A percentile compares a stretch with the other conserved stretches of the same genome.
Evolutionary conservation across 2,329 filamentous ascomycete species (phyloP).

Genomic region (Phialophora macrospora): DNA sequence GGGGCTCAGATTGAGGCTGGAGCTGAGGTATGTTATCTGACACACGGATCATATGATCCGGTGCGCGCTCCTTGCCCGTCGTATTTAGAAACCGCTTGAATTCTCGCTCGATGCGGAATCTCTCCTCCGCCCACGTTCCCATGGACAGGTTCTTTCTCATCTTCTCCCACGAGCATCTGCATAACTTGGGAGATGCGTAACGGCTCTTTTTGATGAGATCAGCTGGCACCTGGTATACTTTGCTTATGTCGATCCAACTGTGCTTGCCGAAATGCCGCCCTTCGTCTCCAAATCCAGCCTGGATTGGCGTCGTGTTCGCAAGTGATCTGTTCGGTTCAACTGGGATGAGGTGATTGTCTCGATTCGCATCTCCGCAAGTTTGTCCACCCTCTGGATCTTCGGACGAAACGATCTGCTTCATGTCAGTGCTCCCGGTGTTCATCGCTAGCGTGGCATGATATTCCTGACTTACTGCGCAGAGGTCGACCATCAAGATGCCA

Average conservation of each 20-base stretch:
- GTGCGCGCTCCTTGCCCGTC: not conserved
- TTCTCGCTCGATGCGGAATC: not conserved
- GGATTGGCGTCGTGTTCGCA: not conserved
- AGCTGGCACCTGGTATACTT: slow-evolving; percentile 2
- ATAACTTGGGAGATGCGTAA: not conserved
- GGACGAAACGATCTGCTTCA: not conserved
- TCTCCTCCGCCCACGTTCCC: slow-evolving; percentile 3
- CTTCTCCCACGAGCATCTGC: slow-evolving; percentile 4
- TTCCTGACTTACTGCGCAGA: slow-evolving; percentile 7
- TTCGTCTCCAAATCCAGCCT: not conserved
- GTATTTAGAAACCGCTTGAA: not conserved
- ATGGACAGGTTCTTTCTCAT: slow-evolving; percentile 1
- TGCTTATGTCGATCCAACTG: slow-evolving; percentile 13
- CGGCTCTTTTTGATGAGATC: not conserved
- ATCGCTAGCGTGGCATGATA: no score
- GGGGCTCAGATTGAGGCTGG: not conserved
- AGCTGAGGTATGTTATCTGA: not conserved
- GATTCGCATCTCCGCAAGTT: not conserved
- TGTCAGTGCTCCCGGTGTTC: not conserved
- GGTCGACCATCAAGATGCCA: not conserved
- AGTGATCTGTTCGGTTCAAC: slow-evolving; percentile 3
- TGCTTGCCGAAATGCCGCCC: not conserved
- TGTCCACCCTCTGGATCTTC: not conserved
- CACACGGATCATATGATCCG: not conserved
- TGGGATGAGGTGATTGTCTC: slow-evolving; percentile 7